A percentile compares a stretch with the other conserved stretches of the same genome.
phyloP scores from a whole-genome alignment of 2,329 filamentous ascomycete species.

The Hypoxylon sp. region DNA sequence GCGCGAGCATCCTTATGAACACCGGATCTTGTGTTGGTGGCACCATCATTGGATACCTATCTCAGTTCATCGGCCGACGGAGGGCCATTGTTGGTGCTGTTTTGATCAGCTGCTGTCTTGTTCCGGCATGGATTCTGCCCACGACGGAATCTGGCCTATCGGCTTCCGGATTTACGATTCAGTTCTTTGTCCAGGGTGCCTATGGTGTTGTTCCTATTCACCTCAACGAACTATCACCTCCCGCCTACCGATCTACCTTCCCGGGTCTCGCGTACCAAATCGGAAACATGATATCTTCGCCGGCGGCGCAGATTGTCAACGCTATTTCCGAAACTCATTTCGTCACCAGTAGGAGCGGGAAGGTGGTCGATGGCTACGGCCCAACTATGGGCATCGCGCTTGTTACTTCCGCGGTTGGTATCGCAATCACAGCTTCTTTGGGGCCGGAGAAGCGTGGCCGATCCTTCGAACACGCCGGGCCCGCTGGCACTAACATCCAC shows the following conservation, averaged over 20 bases:
- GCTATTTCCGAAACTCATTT: constrained; percentile 76
- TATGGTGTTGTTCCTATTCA: constrained; percentile 81
- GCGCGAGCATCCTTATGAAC: constrained; percentile 88
- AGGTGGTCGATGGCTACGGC: constrained; percentile 77
- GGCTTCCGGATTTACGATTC: constrained; percentile 77
- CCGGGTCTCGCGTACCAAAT: constrained; percentile 81
- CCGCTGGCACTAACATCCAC: constrained; percentile 61
- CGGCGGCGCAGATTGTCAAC: constrained; percentile 83
- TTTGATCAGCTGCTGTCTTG: constrained; percentile 71
- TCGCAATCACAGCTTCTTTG: constrained; percentile 75
- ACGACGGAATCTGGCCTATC: constrained; percentile 71
- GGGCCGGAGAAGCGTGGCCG: constrained; percentile 82
- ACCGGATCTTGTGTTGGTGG: constrained; percentile 82
- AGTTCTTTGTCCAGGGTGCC: constrained; percentile 76
- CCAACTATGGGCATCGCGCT: constrained; percentile 83
- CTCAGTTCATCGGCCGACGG: constrained; percentile 81
- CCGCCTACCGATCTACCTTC: constrained; percentile 78
- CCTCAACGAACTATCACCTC: constrained; percentile 80
- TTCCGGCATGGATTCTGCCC: constrained; percentile 80
- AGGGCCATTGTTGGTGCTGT: constrained; percentile 74
- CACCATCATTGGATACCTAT: constrained; percentile 79
- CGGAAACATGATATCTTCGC: constrained; percentile 81
- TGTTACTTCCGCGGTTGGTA: constrained; percentile 80
- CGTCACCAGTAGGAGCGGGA: constrained; percentile 68
- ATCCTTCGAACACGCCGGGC: constrained; percentile 73